Percentiles rank a stretch among this genome's conserved stretches.
Evolutionary conservation across 2,329 filamentous ascomycete genomes (phyloP).

Genomic region (Xylariomycetidae sp.): DNA sequence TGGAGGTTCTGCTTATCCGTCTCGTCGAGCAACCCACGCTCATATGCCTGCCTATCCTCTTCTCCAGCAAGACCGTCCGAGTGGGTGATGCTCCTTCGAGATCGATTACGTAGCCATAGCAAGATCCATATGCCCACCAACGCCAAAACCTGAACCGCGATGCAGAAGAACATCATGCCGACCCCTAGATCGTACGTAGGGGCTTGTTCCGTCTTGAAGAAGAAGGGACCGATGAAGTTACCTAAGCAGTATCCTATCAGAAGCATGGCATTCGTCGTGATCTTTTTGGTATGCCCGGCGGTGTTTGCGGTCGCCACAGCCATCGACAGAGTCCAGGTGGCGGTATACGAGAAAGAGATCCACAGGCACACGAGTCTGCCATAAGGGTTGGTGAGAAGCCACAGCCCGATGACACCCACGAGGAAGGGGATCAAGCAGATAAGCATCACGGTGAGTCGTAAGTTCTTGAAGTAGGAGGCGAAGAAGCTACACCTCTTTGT

Average conservation of each 20-base stretch:
- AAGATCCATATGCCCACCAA: constrained; percentile 1
- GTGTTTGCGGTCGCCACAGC: constrained; percentile 21
- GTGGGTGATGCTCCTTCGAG: neutral
- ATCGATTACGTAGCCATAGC: constrained; percentile 2
- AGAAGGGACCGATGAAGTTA: constrained; percentile 36
- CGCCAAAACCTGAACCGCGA: constrained; percentile 2
- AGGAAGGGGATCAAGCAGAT: constrained; percentile 8
- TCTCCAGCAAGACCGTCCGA: neutral
- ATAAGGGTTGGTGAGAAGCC: constrained; percentile 10
- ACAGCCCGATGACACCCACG: constrained; percentile 7
- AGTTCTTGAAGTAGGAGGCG: neutral
- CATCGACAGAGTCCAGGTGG: constrained; percentile 10
- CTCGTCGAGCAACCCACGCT: constrained; percentile 2
- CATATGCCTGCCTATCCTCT: neutral
- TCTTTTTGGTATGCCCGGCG: constrained; percentile 20
- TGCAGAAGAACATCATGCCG: constrained; percentile 19
- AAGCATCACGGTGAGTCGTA: constrained; percentile 1
- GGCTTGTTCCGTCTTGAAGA: constrained; percentile 21
- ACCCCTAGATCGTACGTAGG: constrained; percentile 20
- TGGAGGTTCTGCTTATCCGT: constrained; percentile 3
- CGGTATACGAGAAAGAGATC: constrained; percentile 6
- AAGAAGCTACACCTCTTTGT: neutral
- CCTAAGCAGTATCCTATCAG: constrained; percentile 55
- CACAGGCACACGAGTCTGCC: constrained; percentile 12
- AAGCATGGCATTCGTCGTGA: constrained; percentile 7